These are phyloP conservation scores for Vaccinium myrtillus DNA, from an alignment of 148 eudicot genomes.

Conservation along the genomic window DNA sequence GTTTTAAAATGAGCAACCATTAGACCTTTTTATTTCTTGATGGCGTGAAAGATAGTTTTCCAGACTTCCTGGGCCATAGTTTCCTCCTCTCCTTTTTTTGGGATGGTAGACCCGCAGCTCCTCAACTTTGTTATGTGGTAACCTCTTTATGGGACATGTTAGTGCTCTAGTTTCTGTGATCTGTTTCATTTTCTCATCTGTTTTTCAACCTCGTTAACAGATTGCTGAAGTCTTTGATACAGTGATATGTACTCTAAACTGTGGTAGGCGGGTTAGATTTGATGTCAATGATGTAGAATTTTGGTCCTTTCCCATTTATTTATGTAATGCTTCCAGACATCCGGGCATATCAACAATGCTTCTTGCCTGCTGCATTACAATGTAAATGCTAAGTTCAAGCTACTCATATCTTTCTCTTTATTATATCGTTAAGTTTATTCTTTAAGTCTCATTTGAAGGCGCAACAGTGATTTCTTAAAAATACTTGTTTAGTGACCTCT, in stretches of 20 bases:
- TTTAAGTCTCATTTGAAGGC: not conserved
- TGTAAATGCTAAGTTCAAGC: not conserved
- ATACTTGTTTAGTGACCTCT: not conserved
- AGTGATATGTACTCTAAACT: not conserved
- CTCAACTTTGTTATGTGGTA: constrained; percentile 13
- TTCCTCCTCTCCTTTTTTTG: not conserved
- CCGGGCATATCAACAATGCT: not conserved
- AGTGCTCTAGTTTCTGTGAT: not conserved
- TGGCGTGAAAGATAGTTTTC: not conserved
- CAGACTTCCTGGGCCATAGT: not conserved
- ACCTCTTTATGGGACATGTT: not conserved
- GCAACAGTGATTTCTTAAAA: no score
- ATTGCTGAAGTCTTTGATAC: not conserved
- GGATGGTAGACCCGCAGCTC: not conserved
- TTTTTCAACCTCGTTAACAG: not conserved
- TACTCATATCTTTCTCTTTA: not conserved
- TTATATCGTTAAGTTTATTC: not conserved
- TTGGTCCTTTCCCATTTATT: not conserved
- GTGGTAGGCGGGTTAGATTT: not conserved
- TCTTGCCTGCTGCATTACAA: not conserved
- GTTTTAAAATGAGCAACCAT: not conserved
- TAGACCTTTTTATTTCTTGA: not conserved
- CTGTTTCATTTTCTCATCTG: not conserved
- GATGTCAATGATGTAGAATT: not conserved
- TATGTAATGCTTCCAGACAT: not conserved